Base-by-base conservation (phyloP, 805 yeast species). In the Hermanozyma aechmeae region DNA sequence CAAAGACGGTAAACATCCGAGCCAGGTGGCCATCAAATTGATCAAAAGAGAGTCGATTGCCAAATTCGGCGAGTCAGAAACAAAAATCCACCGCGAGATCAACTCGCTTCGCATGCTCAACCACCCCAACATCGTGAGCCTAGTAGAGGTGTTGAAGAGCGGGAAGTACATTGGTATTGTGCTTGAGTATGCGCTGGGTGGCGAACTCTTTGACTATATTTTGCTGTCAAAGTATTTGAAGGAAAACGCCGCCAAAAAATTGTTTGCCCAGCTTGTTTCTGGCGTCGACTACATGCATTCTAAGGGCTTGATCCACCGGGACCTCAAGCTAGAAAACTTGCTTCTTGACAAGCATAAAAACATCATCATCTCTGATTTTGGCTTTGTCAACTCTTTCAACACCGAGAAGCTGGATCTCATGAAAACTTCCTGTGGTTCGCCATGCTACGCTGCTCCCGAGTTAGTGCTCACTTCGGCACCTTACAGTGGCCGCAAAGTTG, bases 361-460 rank as follows among this genome's bases (percentile, higher is more conserved):
- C 53, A 73, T 86, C 36, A 69, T 86, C 28, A 84, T 86, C 30
- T 79, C 94, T 12, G 96, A 86, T 58, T 86, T 86, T 53, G 96
- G 96, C 0, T 92, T 92, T 56, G 98, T 93, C 21, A 92, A 92
- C 56, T 79, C 89, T 16, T 92, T 78, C 57, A 59, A 57, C 27
- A 56, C 58, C 20, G 68, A 66, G 13, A 69, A 56, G 31, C 51
- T 68, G 40, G 95, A 85, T 51, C 60, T 84, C 25, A 92, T 89
- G 97, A 78, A 77, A 50, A 89, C 97, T 1, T 75, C 87, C 21
- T 89, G 98, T 54, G 98, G 98, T 2, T 84, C 95, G 3, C 98
- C 98, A 1, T 89, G 98, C 53, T 89, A 89, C 55, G 98, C 98
- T 0, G 98, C 98, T 2, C 98, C 98, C 0, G 98, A 92, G 51